Evolutionary conservation across 805 yeast species (phyloP).

Genomic region (Starmerella vaccinii): DNA sequence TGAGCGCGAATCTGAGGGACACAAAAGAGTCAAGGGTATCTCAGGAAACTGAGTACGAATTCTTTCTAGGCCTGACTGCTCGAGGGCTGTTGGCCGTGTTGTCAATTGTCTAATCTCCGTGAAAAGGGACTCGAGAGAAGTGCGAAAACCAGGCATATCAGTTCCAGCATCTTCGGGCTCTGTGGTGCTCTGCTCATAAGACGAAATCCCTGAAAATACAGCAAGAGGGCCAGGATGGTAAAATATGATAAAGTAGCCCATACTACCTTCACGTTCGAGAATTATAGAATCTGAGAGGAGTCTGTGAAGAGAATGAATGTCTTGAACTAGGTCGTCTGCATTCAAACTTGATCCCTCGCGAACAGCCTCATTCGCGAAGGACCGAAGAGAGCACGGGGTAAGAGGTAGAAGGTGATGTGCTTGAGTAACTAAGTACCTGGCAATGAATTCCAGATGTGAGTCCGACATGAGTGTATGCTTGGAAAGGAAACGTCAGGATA

Average conservation of each 20-base stretch:
- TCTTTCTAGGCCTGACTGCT: neutral
- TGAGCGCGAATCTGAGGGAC: conserved; percentile 7
- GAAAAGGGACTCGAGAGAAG: neutral
- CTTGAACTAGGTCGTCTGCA: neutral
- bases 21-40: conserved; percentile 5
- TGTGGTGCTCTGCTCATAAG: neutral
- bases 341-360: neutral
- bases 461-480: too few species aligned
- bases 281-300: conserved; percentile 1
- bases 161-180: neutral
- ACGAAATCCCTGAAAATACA: neutral
- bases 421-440: neutral
- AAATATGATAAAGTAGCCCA: conserved; percentile 12
- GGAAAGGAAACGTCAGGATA: too few species aligned
- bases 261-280: conserved; percentile 11
- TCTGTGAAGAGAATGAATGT: neutral
- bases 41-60: neutral
- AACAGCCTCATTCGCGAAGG: neutral
- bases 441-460: neutral
- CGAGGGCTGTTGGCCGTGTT: conserved; percentile 1
- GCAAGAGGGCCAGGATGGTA: conserved; percentile 7
- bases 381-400: neutral
- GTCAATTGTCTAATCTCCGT: neutral
- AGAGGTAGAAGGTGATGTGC: neutral
- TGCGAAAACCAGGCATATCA: neutral